Evolutionary conservation across 2,329 filamentous ascomycete species (phyloP).

Genomic region (Aureobasidium melanogenum): DNA sequence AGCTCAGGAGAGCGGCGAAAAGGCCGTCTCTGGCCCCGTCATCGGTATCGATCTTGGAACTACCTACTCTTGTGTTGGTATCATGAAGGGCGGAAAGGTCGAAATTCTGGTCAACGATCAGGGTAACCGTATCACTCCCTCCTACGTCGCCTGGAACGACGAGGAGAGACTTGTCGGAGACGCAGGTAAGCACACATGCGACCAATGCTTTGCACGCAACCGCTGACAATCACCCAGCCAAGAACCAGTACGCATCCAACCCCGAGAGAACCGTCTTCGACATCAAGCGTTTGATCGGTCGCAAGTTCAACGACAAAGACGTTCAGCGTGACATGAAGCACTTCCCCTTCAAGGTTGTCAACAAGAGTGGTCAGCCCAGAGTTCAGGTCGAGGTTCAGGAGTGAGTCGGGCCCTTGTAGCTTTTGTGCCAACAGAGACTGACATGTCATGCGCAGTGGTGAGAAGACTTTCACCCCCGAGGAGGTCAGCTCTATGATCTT

Average conservation of each 20-base stretch:
- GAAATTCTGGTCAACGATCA: slow-evolving; percentile 95
- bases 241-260: slow-evolving; percentile 68
- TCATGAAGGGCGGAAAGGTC: slow-evolving; percentile 92
- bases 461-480: slow-evolving; percentile 71
- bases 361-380: slow-evolving; percentile 82
- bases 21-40: slow-evolving; percentile 65
- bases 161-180: slow-evolving; percentile 96
- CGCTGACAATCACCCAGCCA: slow-evolving; percentile 43
- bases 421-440: neutral
- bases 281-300: slow-evolving; percentile 44
- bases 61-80: slow-evolving; percentile 79
- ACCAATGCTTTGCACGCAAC: neutral
- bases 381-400: slow-evolving; percentile 66
- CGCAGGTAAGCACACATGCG: slow-evolving; percentile 41
- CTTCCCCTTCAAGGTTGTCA: slow-evolving; percentile 91
- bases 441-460: slow-evolving; percentile 22
- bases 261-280: slow-evolving; percentile 40
- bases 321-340: slow-evolving; percentile 94
- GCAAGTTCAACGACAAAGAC: slow-evolving; percentile 55
- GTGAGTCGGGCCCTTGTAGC: slow-evolving; percentile 18
- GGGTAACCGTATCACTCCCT: slow-evolving; percentile 87
- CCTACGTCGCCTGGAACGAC: slow-evolving; percentile 61
- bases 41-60: slow-evolving; percentile 96
- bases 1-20: slow-evolving; percentile 61
- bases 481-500: slow-evolving; percentile 75